These are phyloP conservation scores for Microbotryum scabiosae DNA, from an alignment of 1,284 basidiomycete genomes.

Conservation along the genomic window DNA sequence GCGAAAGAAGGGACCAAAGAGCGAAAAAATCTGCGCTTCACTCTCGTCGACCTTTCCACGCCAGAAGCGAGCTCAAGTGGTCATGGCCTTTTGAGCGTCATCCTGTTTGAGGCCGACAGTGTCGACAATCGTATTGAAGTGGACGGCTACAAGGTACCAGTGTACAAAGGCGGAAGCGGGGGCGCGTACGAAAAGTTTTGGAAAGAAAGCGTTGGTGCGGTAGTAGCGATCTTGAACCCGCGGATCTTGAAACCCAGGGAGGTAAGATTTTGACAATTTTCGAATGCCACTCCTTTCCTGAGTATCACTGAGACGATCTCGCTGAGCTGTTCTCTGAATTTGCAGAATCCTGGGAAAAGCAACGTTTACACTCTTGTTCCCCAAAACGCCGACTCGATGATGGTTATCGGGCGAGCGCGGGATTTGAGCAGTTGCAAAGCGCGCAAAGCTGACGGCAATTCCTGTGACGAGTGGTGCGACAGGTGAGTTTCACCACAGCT, in stretches of 20 bases:
- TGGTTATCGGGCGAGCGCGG: conserved; percentile 72
- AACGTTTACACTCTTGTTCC: conserved; percentile 85
- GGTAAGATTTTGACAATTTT: conserved; percentile 1
- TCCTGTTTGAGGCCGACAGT: conserved; percentile 81
- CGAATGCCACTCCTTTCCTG: neutral
- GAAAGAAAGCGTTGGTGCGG: conserved; percentile 75
- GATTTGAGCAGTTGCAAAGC: conserved; percentile 79
- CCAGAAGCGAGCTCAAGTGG: conserved; percentile 51
- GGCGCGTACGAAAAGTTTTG: conserved; percentile 85
- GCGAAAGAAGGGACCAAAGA: conserved; percentile 7
- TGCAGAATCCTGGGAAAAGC: conserved; percentile 49
- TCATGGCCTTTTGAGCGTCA: conserved; percentile 69
- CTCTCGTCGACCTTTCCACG: conserved; percentile 69
- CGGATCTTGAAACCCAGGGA: conserved; percentile 49
- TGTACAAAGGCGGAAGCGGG: conserved; percentile 76
- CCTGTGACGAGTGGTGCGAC: conserved; percentile 80
- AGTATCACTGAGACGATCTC: neutral
- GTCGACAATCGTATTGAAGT: conserved; percentile 25
- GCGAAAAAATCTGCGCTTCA: conserved; percentile 59
- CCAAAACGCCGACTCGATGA: conserved; percentile 64
- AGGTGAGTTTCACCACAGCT: conserved; percentile 47
- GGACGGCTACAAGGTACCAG: conserved; percentile 40
- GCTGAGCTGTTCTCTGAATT: neutral
- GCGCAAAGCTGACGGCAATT: conserved; percentile 62
- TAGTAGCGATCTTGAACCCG: conserved; percentile 83